Percentiles rank a stretch among this genome's conserved stretches.
phyloP scores from a whole-genome alignment of 805 yeast genomes.

The Pichia heedii region DNA sequence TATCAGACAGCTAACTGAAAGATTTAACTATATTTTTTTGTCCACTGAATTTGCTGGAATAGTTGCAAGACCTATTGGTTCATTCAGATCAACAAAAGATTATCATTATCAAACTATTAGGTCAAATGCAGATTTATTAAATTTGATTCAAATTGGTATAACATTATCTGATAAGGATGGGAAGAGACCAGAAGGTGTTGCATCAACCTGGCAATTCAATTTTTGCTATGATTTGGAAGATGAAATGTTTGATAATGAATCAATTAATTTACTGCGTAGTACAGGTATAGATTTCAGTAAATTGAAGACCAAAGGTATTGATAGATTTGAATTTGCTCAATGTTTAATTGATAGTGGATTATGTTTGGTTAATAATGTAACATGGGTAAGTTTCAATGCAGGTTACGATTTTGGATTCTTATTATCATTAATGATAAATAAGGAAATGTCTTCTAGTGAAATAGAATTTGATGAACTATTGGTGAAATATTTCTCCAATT shows the following conservation, averaged over 20 bases:
- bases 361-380: conserved; percentile 56
- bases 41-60: conserved; percentile 96
- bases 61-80: conserved; percentile 91
- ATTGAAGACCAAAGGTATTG: conserved; percentile 71
- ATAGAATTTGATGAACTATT: conserved; percentile 70
- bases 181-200: conserved; percentile 52
- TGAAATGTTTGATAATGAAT: conserved; percentile 85
- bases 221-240: conserved; percentile 66
- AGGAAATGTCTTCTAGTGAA: conserved; percentile 70
- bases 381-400: conserved; percentile 87
- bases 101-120: conserved; percentile 95
- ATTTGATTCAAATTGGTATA: conserved; percentile 79
- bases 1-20: conserved; percentile 49
- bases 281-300: conserved; percentile 76
- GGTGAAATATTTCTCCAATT: conserved; percentile 64
- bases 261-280: conserved; percentile 67
- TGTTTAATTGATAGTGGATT: conserved; percentile 79
- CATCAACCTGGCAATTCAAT: conserved; percentile 95
- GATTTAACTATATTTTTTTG: conserved; percentile 53
- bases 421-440: conserved; percentile 64
- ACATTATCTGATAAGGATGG: conserved; percentile 65
- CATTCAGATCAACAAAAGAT: conserved; percentile 80
- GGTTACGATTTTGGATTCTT: conserved; percentile 95
- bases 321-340: conserved; percentile 73
- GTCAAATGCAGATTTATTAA: conserved; percentile 78